Conservation (phyloP, 208 protist genomes). For the Leishmania guyanensis region DNA sequence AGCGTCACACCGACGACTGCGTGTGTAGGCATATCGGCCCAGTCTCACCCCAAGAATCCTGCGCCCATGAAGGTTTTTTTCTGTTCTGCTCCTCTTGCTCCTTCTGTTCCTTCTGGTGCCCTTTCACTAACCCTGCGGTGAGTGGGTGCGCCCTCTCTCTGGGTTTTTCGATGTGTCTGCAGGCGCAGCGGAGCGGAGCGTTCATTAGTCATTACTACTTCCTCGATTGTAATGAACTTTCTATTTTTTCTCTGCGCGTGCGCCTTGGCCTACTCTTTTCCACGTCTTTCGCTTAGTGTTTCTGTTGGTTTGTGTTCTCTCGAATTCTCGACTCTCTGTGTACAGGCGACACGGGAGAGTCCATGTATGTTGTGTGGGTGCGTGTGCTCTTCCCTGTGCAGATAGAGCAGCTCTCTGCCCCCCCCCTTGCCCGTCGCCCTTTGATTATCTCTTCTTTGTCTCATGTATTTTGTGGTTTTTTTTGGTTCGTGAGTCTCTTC, state of each 20-base stretch:
- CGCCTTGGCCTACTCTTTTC: not conserved
- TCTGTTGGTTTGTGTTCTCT: not conserved
- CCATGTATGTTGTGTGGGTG: slow-evolving; percentile 1
- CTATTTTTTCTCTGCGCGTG: not conserved
- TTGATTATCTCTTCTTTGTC: not conserved
- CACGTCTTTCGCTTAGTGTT: not conserved
- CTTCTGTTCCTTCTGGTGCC: not conserved
- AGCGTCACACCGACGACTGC: not conserved
- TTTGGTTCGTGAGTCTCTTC: not conserved
- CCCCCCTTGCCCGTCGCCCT: not conserved
- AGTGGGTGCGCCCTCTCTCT: not conserved
- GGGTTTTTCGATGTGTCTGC: not conserved
- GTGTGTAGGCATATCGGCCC: too few species aligned
- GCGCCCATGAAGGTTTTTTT: not conserved
- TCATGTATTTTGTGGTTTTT: not conserved
- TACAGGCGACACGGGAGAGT: not conserved
- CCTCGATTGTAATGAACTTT: not conserved
- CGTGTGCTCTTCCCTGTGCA: not conserved
- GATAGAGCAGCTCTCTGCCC: not conserved
- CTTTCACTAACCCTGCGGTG: not conserved
- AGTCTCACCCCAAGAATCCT: not conserved
- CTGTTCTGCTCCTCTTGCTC: not conserved
- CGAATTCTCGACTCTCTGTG: not conserved
- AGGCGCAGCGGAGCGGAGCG: not conserved
- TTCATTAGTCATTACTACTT: not conserved